Evolutionary conservation across 106 monocot species (phyloP), one percentile per base, ranked within the genome.

Genomic region (Ottelia alismoides): DNA sequence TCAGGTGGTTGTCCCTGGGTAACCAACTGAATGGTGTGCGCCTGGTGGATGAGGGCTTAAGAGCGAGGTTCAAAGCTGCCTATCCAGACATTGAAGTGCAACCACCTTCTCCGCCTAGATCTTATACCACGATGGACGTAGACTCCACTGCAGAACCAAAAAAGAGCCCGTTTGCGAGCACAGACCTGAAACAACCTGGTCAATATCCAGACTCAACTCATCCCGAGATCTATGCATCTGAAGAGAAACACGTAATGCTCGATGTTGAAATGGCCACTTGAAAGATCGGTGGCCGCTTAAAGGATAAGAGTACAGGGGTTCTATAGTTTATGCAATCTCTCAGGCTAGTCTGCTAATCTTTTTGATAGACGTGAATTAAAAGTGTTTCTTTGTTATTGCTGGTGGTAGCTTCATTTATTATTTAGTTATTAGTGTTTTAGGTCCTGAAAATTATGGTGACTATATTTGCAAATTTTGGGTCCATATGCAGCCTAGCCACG

Each of bases 1-100:
- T n/a, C 70, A 98, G 98, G 72, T 99, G 98, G 98, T 58, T 99
- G 21, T 99, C 98, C 0, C 77, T 99, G 18, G 98, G 98, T 11
- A 99, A 99, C 66, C 98, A 99, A 53, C 61, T 99, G 67, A 69
- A 67, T 47, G 98, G 98, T 47, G 98, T 69, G 23, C 74, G 90
- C 49, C 47, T 99, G 65, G 98, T 99, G 2, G 98, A 99, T 52
- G 90, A 99, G 65, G 98, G 98, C 12, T 62, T 99, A 28, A 71
- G 98, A 53, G 98, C 85, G 40, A 79, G 98, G 55, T 99, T 90
- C 51, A 90, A 86, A 62, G 98, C 98, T 65, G 90, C 85, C 22
- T 98, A 98, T 70, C 85, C 85, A 19, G 98, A 98, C 31, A 67
- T 86, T 22, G 98, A 98, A 55, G 90, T 98, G 14, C 90, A 90